phyloP scores from a whole-genome alignment of 140 eudicot genomes.

The Stevia rebaudiana region DNA sequence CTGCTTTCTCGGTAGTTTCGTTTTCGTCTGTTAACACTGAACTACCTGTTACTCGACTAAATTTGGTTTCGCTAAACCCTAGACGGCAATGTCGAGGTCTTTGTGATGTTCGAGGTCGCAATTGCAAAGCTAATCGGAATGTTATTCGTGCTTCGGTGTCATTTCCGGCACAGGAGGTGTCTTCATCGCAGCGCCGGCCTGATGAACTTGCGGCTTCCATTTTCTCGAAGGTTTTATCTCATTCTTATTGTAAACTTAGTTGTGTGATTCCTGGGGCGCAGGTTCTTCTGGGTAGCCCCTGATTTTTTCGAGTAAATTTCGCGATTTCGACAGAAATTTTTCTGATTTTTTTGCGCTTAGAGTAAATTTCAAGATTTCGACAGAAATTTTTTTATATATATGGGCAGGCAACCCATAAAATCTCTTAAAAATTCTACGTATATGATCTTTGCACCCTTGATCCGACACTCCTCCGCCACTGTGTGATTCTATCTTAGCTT shows the following conservation, averaged over 20 bases:
- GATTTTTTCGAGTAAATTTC: too few species aligned
- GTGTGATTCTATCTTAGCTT: too few species aligned
- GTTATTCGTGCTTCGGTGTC: conserved; percentile 35
- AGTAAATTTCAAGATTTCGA: too few species aligned
- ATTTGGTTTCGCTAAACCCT: conserved; percentile 17
- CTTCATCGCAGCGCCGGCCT: conserved; percentile 27
- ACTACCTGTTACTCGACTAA: not conserved
- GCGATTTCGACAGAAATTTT: too few species aligned
- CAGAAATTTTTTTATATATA: too few species aligned
- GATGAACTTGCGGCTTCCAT: conserved; percentile 48
- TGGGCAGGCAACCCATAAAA: too few species aligned
- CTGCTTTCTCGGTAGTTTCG: conserved; percentile 29
- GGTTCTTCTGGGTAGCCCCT: too few species aligned
- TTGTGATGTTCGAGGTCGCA: conserved; percentile 13
- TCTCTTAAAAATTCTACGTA: too few species aligned
- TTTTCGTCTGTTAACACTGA: conserved; percentile 16
- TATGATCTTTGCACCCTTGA: too few species aligned
- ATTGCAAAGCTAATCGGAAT: conserved; percentile 10
- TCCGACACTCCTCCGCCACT: too few species aligned
- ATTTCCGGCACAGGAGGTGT: conserved; percentile 29
- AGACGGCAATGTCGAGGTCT: conserved; percentile 11
- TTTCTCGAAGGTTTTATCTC: conserved; percentile 44
- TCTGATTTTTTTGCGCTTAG: too few species aligned
- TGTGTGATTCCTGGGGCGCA: too few species aligned
- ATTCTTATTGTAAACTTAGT: not conserved